Conservation (phyloP, 164 flowering plant genomes). For the Aristolochia contorta region DNA sequence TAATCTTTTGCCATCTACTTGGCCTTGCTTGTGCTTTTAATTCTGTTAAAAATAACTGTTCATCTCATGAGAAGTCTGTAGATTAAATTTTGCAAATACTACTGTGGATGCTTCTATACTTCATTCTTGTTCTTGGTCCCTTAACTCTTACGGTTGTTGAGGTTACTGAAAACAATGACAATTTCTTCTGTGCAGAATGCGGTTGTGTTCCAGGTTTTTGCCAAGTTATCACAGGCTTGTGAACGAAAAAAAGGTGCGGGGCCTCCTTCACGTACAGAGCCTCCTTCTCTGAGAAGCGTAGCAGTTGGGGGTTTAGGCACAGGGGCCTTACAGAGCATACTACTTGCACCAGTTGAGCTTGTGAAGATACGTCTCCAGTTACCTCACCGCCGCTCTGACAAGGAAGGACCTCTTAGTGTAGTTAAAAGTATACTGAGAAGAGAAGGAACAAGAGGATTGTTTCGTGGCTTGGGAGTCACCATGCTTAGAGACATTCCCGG, state of each 20-base stretch:
- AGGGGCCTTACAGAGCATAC: slow-evolving; percentile 67
- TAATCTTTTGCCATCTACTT: no score
- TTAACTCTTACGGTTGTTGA: no score
- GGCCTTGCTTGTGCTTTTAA: no score
- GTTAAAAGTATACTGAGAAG: slow-evolving; percentile 36
- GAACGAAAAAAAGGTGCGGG: slow-evolving; percentile 26
- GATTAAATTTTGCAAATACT: no score
- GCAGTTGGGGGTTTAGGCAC: slow-evolving; percentile 71
- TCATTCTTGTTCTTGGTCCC: no score
- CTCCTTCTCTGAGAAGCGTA: slow-evolving; percentile 77
- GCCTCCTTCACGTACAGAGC: no score
- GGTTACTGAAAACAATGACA: no score
- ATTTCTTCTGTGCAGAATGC: slow-evolving; percentile 57
- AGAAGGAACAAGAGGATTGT: slow-evolving; percentile 65
- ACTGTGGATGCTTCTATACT: no score
- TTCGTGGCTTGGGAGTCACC: slow-evolving; percentile 63
- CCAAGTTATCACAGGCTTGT: slow-evolving; percentile 55
- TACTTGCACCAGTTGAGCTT: slow-evolving; percentile 76
- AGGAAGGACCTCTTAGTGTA: slow-evolving; percentile 39
- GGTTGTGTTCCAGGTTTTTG: slow-evolving; percentile 73
- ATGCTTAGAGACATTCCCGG: slow-evolving; percentile 70
- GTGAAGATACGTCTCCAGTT: slow-evolving; percentile 74
- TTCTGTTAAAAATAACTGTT: no score
- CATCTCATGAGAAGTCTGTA: no score
- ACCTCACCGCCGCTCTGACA: slow-evolving; percentile 12